Evolutionary conservation across 2,329 filamentous ascomycete genomes (phyloP).

Genomic region (Sclerotinia minor): DNA sequence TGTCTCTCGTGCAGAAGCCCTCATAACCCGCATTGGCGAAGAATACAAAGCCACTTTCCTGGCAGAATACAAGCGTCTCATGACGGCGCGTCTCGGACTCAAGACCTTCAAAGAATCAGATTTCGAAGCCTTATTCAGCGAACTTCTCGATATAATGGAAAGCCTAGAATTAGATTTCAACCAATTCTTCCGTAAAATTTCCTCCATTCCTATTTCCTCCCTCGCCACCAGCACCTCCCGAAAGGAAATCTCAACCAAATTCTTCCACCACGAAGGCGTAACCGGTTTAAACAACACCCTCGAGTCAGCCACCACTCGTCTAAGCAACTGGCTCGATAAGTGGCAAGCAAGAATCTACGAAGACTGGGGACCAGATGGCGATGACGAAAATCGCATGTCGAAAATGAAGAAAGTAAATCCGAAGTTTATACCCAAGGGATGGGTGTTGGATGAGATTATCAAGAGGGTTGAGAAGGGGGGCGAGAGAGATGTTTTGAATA

Average conservation of each 20-base stretch:
- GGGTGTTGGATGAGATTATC: constrained; percentile 93
- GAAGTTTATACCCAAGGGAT: constrained; percentile 86
- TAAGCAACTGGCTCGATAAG: constrained; percentile 77
- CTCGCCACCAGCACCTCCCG: constrained; percentile 65
- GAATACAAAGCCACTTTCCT: constrained; percentile 89
- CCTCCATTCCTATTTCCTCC: constrained; percentile 60
- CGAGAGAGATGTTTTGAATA: constrained; percentile 74
- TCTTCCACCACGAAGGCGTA: constrained; percentile 77
- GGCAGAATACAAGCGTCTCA: constrained; percentile 82
- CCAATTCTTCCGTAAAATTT: constrained; percentile 84
- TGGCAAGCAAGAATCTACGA: constrained; percentile 73
- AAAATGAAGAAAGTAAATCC: constrained; percentile 89
- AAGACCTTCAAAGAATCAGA: constrained; percentile 68
- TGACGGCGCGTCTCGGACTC: constrained; percentile 78
- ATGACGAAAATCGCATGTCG: constrained; percentile 56
- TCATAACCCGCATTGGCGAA: constrained; percentile 78
- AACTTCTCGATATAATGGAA: constrained; percentile 78
- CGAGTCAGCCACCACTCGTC: constrained; percentile 61
- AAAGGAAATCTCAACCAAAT: constrained; percentile 64
- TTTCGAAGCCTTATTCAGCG: constrained; percentile 79
- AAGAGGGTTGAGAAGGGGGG: constrained; percentile 80
- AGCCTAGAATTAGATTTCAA: constrained; percentile 87
- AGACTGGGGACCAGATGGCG: constrained; percentile 66
- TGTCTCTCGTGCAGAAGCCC: constrained; percentile 74
- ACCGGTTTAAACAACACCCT: constrained; percentile 58